Percentiles rank a stretch among this genome's conserved stretches.
Evolutionary conservation across 2,329 filamentous ascomycete species (phyloP).

Genomic region (Ceratocystis cacaofunesta): DNA sequence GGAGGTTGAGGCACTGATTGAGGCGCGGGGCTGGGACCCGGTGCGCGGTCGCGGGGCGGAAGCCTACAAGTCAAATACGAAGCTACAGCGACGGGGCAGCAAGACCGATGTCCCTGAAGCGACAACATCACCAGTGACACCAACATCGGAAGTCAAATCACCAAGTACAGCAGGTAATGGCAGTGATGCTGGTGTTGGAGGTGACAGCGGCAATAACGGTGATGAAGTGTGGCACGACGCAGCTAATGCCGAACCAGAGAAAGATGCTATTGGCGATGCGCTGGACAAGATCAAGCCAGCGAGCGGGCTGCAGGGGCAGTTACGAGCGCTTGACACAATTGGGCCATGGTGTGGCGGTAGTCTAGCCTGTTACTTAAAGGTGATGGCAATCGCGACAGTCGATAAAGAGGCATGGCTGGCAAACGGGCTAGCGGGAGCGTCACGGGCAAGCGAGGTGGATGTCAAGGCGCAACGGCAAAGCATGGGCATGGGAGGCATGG

Average conservation of each 20-base stretch:
- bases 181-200: slow-evolving; percentile 5
- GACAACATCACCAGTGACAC: too few relatives aligned
- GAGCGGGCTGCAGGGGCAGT: slow-evolving; percentile 35
- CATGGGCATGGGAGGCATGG: slow-evolving; percentile 34
- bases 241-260: slow-evolving; percentile 32
- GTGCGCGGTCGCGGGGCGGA: slow-evolving; percentile 56
- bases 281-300: slow-evolving; percentile 30
- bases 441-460: slow-evolving; percentile 43
- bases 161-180: background rate
- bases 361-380: slow-evolving; percentile 50
- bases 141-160: slow-evolving; percentile 14
- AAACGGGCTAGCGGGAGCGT: slow-evolving; percentile 49
- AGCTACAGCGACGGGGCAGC: slow-evolving; percentile 25
- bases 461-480: slow-evolving; percentile 44
- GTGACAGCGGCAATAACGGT: slow-evolving; percentile 15
- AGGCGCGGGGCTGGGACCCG: slow-evolving; percentile 59
- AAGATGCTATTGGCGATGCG: slow-evolving; percentile 44
- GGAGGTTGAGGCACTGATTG: slow-evolving; percentile 54
- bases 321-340: slow-evolving; percentile 53
- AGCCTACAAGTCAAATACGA: slow-evolving; percentile 33
- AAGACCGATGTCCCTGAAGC: too few relatives aligned
- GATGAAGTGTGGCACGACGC: slow-evolving; percentile 28
- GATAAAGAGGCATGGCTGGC: slow-evolving; percentile 58
- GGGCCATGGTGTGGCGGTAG: slow-evolving; percentile 65
- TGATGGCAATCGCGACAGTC: slow-evolving; percentile 53